A percentile compares a stretch with the other conserved stretches of the same genome.
These are phyloP conservation scores for Claviceps humidiphila DNA, from an alignment of 2,329 filamentous ascomycete genomes.

Conservation along the genomic window DNA sequence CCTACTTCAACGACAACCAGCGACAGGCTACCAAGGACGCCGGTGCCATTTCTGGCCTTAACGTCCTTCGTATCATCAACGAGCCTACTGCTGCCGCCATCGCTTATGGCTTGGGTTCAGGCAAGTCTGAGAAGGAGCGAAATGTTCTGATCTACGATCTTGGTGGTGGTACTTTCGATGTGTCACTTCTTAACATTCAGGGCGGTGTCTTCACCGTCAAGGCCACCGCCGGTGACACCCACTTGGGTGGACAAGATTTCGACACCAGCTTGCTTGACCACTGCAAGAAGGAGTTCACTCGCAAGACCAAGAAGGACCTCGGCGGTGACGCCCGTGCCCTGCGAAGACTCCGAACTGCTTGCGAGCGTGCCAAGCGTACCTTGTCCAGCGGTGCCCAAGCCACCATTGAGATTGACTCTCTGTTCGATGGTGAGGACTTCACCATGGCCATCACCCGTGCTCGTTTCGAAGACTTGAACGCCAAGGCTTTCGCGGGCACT, in stretches of 20 bases:
- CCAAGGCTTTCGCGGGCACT: constrained; percentile 86
- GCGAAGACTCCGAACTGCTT: constrained; percentile 90
- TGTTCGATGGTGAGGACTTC: constrained; percentile 97
- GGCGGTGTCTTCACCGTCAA: constrained; percentile 99
- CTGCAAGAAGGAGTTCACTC: constrained; percentile 89
- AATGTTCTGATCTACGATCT: constrained; percentile 99
- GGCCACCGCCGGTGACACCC: constrained; percentile 94
- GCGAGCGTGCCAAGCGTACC: constrained; percentile 98
- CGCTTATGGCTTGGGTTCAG: constrained; percentile 90
- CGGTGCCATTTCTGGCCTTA: constrained; percentile 91
- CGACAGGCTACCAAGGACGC: constrained; percentile 99
- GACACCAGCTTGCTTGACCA: constrained; percentile 91
- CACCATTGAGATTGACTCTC: constrained; percentile 95
- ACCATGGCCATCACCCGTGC: constrained; percentile 95
- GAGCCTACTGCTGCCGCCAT: constrained; percentile 97
- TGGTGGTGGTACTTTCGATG: constrained; percentile 99
- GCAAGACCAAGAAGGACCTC: constrained; percentile 65
- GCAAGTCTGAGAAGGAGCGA: constrained; percentile 94
- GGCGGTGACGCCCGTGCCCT: constrained; percentile 80
- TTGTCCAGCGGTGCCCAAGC: constrained; percentile 95
- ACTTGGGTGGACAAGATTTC: constrained; percentile 92
- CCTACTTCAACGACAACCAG: constrained; percentile 99
- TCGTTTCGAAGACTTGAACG: constrained; percentile 97
- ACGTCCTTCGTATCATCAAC: constrained; percentile 99
- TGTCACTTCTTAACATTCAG: constrained; percentile 96